Evolutionary conservation across 768 basidiomycete genomes (phyloP).

Genomic region (Stropharia rugosoannulata): DNA sequence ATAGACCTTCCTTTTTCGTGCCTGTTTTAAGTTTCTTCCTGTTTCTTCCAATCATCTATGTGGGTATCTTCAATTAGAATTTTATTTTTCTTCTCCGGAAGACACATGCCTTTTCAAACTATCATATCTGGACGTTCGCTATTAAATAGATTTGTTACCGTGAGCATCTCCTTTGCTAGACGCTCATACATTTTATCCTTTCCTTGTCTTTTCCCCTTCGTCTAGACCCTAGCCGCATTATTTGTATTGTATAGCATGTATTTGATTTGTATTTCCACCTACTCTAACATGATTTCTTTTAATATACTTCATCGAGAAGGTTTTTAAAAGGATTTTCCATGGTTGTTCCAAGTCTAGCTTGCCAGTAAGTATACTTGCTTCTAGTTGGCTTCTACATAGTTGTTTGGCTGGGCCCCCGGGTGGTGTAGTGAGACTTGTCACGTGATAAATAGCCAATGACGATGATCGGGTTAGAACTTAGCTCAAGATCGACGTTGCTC

Average conservation of each 20-base stretch:
- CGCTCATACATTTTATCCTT: not conserved
- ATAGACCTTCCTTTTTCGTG: conserved; percentile 1
- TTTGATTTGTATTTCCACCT: conserved; percentile 6
- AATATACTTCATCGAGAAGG: not conserved
- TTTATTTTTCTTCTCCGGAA: not conserved
- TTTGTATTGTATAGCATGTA: conserved; percentile 7
- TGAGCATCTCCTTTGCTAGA: not conserved
- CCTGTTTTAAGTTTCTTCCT: not conserved
- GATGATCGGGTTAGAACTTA: conserved; percentile 13
- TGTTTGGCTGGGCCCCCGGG: not conserved
- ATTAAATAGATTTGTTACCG: too few species aligned
- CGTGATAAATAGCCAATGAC: conserved; percentile 20
- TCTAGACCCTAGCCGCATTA: not conserved
- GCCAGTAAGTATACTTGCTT: too few species aligned
- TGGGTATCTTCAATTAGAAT: too few species aligned
- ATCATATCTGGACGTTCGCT: not conserved
- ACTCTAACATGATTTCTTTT: conserved; percentile 5
- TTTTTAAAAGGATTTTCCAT: too few species aligned
- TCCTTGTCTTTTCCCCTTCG: conserved; percentile 2
- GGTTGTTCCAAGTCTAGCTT: too few species aligned
- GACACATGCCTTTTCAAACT: not conserved
- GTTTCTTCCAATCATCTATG: not conserved
- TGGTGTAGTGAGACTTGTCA: conserved; percentile 7
- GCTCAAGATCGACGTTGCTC: conserved; percentile 5
- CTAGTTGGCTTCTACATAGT: too few species aligned